phyloP scores from a whole-genome alignment of 768 basidiomycete species.

The Galerina sulciceps region DNA sequence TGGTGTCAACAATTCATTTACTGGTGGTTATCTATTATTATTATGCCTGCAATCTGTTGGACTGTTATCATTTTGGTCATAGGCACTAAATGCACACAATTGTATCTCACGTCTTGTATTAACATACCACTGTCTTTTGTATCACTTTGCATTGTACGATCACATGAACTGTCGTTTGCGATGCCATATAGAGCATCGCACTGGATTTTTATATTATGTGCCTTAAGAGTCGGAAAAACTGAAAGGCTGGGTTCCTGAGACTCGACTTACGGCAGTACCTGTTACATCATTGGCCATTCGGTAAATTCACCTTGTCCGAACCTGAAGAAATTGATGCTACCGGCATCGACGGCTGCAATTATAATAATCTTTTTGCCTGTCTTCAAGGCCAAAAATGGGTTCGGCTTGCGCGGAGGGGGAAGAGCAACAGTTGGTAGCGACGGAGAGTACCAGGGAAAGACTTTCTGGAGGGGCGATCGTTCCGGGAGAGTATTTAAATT shows the following conservation, averaged over 20 bases:
- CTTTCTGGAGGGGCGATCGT: slow-evolving; percentile 20
- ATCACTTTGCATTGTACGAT: neutral
- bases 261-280: neutral
- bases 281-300: slow-evolving; percentile 73
- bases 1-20: neutral
- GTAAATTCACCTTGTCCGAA: slow-evolving; percentile 87
- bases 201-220: no score
- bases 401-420: slow-evolving; percentile 44
- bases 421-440: slow-evolving; percentile 13
- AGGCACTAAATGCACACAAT: neutral
- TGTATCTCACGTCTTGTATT: neutral
- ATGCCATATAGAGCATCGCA: neutral
- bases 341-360: slow-evolving; percentile 87
- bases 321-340: slow-evolving; percentile 86
- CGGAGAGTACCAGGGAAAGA: slow-evolving; percentile 29
- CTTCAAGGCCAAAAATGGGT: slow-evolving; percentile 83
- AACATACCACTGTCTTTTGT: neutral
- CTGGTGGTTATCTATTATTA: neutral
- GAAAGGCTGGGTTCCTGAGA: no score
- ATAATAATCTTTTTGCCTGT: slow-evolving; percentile 83
- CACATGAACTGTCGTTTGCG: slow-evolving; percentile 1
- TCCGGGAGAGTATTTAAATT: neutral
- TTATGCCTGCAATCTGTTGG: neutral
- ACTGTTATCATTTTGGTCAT: neutral
- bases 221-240: no score